These are phyloP conservation scores for Eleusine coracana DNA, from an alignment of 176 grass and related monocot species.

Conservation along the genomic window DNA sequence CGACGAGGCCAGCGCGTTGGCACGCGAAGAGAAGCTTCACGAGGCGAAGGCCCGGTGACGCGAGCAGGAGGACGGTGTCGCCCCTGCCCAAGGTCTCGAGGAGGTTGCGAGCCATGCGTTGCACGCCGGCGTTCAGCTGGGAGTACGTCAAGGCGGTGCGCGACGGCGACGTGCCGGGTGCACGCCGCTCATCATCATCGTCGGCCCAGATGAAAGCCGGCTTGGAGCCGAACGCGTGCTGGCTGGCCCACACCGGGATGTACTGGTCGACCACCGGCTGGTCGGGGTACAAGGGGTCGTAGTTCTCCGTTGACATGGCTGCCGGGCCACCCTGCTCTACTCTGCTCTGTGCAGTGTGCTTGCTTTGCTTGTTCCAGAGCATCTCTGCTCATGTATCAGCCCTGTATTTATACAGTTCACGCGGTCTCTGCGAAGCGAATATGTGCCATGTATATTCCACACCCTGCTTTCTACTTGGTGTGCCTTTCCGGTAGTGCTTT, in stretches of 20 bases:
- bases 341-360: not conserved
- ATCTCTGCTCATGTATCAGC: not conserved
- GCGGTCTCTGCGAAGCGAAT: not conserved
- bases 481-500: too few species aligned
- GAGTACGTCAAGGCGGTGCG: constrained; percentile 41
- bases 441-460: not conserved
- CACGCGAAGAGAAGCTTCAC: constrained; percentile 56
- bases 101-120: constrained; percentile 36
- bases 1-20: constrained; percentile 50
- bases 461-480: not conserved
- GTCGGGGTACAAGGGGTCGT: constrained; percentile 56
- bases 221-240: constrained; percentile 31
- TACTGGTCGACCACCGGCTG: constrained; percentile 60
- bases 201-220: constrained; percentile 54
- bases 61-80: constrained; percentile 55
- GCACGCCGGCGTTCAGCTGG: constrained; percentile 40
- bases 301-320: constrained; percentile 58
- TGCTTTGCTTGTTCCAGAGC: not conserved
- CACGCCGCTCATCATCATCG: constrained; percentile 11
- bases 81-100: constrained; percentile 33
- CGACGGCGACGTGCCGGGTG: not conserved
- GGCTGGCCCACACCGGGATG: constrained; percentile 50
- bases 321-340: not conserved
- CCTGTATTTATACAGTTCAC: constrained; percentile 7
- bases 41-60: constrained; percentile 43